Evolutionary conservation across 1,139 yeast species (phyloP).

Genomic region (Geotrichum australiense): DNA sequence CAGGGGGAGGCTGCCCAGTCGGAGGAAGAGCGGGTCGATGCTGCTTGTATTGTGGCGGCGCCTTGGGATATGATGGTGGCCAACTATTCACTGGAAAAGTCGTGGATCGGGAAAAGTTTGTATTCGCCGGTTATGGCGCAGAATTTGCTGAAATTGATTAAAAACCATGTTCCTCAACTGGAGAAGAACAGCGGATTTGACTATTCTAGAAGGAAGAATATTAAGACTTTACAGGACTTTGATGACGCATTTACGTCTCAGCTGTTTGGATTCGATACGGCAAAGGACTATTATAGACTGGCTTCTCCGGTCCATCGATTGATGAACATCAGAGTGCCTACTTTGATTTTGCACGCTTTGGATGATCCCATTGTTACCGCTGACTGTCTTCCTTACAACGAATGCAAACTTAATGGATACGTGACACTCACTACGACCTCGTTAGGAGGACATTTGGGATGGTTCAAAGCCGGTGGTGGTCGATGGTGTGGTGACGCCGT

Average conservation of each 20-base stretch:
- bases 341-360: conserved; percentile 56
- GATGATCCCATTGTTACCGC: conserved; percentile 75
- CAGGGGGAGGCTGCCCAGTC: conserved; percentile 42
- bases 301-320: conserved; percentile 61
- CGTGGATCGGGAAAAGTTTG: conserved; percentile 54
- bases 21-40: conserved; percentile 44
- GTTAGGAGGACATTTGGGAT: conserved; percentile 83
- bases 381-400: conserved; percentile 55
- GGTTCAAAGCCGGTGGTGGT: conserved; percentile 53
- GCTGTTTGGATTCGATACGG: conserved; percentile 62
- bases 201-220: conserved; percentile 27
- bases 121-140: conserved; percentile 62
- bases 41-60: conserved; percentile 62
- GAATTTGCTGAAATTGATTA: conserved; percentile 55
- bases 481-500: conserved; percentile 71
- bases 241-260: conserved; percentile 70
- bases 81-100: conserved; percentile 42
- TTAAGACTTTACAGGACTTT: conserved; percentile 49
- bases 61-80: conserved; percentile 81
- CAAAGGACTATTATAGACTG: conserved; percentile 62
- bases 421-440: conserved; percentile 59
- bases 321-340: conserved; percentile 54
- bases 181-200: conserved; percentile 36
- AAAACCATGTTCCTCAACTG: conserved; percentile 54
- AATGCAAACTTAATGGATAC: conserved; percentile 61